Conservation (phyloP, 176 grass and related monocot genomes). For the Rhynchospora breviuscula region DNA sequence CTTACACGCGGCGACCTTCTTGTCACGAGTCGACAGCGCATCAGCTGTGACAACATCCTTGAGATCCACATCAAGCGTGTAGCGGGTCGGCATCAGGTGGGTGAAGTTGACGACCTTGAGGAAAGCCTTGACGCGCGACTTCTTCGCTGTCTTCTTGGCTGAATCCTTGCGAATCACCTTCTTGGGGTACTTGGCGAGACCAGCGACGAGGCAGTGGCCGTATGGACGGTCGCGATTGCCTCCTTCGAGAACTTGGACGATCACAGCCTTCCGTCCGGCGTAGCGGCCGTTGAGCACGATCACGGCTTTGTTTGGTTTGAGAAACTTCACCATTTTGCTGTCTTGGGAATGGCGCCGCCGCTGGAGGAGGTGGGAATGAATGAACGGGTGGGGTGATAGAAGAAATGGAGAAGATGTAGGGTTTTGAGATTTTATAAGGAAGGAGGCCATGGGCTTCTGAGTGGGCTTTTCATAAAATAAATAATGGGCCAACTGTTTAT, state of each 20-base stretch:
- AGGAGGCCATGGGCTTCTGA: not conserved
- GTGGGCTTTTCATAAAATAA: not conserved
- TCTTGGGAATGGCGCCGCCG: constrained; percentile 20
- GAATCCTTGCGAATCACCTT: constrained; percentile 57
- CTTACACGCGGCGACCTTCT: constrained; percentile 50
- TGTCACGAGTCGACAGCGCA: constrained; percentile 33
- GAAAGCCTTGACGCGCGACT: constrained; percentile 58
- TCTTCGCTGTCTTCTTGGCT: constrained; percentile 56
- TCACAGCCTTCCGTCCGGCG: constrained; percentile 44
- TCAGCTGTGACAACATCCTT: constrained; percentile 42
- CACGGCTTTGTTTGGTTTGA: constrained; percentile 48
- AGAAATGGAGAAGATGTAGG: not conserved
- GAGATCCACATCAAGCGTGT: constrained; percentile 51
- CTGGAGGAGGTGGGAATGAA: not conserved
- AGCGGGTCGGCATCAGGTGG: constrained; percentile 55
- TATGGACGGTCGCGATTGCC: constrained; percentile 52
- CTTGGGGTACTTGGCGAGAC: constrained; percentile 49
- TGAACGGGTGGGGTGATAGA: not conserved
- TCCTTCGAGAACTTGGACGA: constrained; percentile 49
- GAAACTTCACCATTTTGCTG: constrained; percentile 45
- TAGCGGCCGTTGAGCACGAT: constrained; percentile 42
- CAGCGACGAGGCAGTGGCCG: constrained; percentile 49
- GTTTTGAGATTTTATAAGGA: too few relatives aligned
- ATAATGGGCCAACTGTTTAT: not conserved
- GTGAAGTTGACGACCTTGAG: constrained; percentile 57